Base-by-base conservation (phyloP, 163 green algal genomes). In the Picocystis sp. region DNA sequence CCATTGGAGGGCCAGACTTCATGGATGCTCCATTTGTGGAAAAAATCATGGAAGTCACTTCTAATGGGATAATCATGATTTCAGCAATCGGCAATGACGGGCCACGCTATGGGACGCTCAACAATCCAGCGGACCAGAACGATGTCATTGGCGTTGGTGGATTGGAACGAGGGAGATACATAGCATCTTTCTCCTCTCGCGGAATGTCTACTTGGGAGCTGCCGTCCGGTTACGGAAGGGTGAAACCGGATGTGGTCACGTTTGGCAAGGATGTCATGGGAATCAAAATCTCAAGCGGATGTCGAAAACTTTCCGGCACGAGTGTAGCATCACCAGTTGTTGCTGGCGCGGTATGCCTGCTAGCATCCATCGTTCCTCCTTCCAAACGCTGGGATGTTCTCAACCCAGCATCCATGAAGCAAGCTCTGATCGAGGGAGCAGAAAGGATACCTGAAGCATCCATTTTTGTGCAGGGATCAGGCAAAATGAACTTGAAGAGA, bases 341-440 rank as follows among this genome's bases (percentile, higher is more conserved):
- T 9, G 83, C 89, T 2, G 90, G 90, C 34, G 82, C 80, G 0
- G 80, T 94, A 11, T 80, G 64, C 64, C 68, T 97, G 57, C 68
- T 98, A 45, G 82, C 87, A 15, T 80, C 55, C 56, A 45, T 11
- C 5, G 51, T 57, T 9, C 22, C 44, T 33, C 9, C 44, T 50
- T 50, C 22, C 5, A 50, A 6, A 24, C 65, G 85, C 43, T 82
- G 65, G 76, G 43, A 77, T 52, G 66, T 92, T n/a, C 72, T 98
- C 22, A 98, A 97, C 77, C 90, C 90, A 1, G 90, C 81, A 1
- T 81, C 67, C 55, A 95, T 97, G 86, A 98, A 98, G 75, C 87
- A 94, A 69, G 86, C 86, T 9, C 73, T 98, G 49, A 73, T 97
- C 50, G 85, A 96, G 61, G 84, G 87, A 14, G 86, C 87, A 1